Evolutionary conservation across 768 basidiomycete genomes (phyloP).

Genomic region (Mycena amicta): DNA sequence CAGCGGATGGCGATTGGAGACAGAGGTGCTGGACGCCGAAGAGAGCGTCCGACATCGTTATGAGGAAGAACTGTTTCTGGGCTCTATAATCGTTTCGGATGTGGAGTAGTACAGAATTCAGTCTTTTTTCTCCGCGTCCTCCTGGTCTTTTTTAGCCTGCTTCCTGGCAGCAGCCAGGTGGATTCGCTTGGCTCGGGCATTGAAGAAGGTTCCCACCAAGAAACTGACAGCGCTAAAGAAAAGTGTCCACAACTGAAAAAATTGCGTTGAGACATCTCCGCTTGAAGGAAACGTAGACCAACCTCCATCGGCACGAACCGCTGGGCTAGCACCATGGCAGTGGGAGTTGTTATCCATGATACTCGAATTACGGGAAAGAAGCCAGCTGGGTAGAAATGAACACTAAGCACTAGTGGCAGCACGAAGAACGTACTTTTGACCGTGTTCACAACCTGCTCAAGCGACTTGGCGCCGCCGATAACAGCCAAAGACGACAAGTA

Average conservation of each 20-base stretch:
- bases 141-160: constrained; percentile 34
- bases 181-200: constrained; percentile 68
- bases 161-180: constrained; percentile 57
- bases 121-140: constrained; percentile 20
- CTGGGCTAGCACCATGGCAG: constrained; percentile 76
- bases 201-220: constrained; percentile 77
- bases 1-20: constrained; percentile 70
- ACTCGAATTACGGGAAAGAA: constrained; percentile 78
- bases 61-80: constrained; percentile 32
- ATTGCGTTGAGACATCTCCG: not conserved
- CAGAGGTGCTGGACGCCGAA: constrained; percentile 43
- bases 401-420: constrained; percentile 42
- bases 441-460: constrained; percentile 64
- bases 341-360: constrained; percentile 42
- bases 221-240: constrained; percentile 85
- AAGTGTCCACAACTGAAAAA: constrained; percentile 79
- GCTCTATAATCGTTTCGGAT: constrained; percentile 13
- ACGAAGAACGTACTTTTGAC: constrained; percentile 76
- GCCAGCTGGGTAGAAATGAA: constrained; percentile 39
- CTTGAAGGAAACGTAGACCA: constrained; percentile 28
- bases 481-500: constrained; percentile 82
- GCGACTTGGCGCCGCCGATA: constrained; percentile 76
- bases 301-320: constrained; percentile 79
- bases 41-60: constrained; percentile 37
- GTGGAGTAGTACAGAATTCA: constrained; percentile 6